Evolutionary conservation across 192 early-diverging fungal genomes (phyloP).

Genomic region (Chytriomyces confervae): DNA sequence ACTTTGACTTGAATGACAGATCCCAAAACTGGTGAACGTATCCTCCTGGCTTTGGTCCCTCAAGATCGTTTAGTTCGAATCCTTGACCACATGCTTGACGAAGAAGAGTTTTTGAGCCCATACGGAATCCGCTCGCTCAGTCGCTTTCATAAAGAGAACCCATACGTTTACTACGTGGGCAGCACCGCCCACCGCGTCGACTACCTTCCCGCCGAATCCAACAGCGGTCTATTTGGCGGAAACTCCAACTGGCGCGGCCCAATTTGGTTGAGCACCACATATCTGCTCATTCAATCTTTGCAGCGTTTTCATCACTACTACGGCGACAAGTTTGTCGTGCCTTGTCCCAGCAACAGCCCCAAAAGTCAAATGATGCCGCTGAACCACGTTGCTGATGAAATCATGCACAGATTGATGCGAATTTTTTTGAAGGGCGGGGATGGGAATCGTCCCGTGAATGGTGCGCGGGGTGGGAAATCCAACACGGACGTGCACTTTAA

Average conservation of each 20-base stretch:
- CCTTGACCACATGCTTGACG: conserved; percentile 52
- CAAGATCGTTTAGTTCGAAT: conserved; percentile 48
- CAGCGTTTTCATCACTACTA: conserved; percentile 42
- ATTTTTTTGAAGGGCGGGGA: conserved; percentile 41
- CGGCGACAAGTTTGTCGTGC: conserved; percentile 28
- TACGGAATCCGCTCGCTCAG: conserved; percentile 57
- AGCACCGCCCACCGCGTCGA: conserved; percentile 53
- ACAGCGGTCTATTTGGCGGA: conserved; percentile 46
- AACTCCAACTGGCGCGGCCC: conserved; percentile 49
- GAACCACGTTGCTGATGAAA: conserved; percentile 32
- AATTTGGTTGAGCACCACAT: conserved; percentile 38
- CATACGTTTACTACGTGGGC: conserved; percentile 52
- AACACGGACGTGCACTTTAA: conserved; percentile 52
- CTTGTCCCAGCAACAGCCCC: conserved; percentile 23
- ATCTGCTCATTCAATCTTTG: conserved; percentile 24
- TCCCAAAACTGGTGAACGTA: conserved; percentile 27
- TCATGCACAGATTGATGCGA: conserved; percentile 38
- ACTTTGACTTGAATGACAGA: neutral
- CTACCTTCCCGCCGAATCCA: conserved; percentile 52
- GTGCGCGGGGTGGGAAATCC: conserved; percentile 37
- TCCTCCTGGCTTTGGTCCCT: conserved; percentile 51
- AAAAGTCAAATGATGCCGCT: conserved; percentile 5
- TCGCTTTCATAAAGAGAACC: conserved; percentile 54
- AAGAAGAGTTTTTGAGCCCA: conserved; percentile 55
- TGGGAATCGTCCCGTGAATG: conserved; percentile 50